Conservation (phyloP, 345 rosid species). For the Mercurialis annua region DNA sequence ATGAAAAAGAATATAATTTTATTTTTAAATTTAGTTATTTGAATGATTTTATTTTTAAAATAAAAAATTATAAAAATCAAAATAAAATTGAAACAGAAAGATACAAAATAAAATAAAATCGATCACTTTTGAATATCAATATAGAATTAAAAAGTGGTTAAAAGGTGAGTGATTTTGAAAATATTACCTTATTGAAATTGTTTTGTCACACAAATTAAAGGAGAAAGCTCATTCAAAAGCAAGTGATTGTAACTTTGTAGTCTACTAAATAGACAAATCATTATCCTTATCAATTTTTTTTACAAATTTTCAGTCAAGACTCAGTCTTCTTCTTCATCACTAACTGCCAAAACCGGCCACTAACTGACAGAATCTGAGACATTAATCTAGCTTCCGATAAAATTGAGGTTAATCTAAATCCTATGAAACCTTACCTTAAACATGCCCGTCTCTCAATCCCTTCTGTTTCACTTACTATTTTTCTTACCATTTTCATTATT, state of each 20-base stretch:
- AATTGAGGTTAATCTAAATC: neutral
- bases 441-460: slow-evolving; percentile 17
- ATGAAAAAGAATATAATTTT: no score
- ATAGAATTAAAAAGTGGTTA: no score
- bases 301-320: neutral
- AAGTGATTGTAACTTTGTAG: neutral
- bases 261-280: neutral
- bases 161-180: no score
- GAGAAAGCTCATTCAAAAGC: neutral
- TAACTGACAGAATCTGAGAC: neutral
- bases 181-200: no score
- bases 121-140: no score
- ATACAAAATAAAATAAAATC: no score
- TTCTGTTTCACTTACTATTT: slow-evolving; percentile 6
- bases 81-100: no score
- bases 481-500: neutral
- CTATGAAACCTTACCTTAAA: slow-evolving; percentile 1
- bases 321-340: neutral
- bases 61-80: no score
- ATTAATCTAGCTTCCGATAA: no score
- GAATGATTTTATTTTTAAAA: no score
- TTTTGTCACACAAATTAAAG: no score
- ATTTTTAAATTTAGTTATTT: no score
- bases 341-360: slow-evolving; percentile 13
- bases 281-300: neutral